A percentile compares a stretch with the other conserved stretches of the same genome.
Conservation (phyloP, 306 rosid species). For the Abrus precatorius region DNA sequence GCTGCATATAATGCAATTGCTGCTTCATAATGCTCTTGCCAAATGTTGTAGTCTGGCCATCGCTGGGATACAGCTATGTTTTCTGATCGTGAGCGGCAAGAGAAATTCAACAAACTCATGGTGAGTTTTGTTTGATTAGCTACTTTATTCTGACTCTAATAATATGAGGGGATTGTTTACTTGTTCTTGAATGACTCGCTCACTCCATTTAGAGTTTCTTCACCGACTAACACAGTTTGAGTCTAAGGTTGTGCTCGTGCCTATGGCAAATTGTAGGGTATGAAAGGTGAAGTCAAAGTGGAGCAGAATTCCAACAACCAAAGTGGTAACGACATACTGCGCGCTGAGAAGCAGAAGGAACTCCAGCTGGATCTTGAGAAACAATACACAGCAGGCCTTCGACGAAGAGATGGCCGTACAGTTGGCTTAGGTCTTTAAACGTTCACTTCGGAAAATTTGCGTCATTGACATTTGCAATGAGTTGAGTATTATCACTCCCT, state of each 20-base stretch:
- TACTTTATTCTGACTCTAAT: constrained; percentile 29
- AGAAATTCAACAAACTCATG: constrained; percentile 99
- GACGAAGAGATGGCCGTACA: constrained; percentile 98
- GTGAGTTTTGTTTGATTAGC: constrained; percentile 56
- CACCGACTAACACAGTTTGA: constrained; percentile 96
- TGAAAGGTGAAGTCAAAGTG: constrained; percentile 77
- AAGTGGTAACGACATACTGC: constrained; percentile 56
- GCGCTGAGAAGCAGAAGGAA: constrained; percentile 86
- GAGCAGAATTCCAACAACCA: constrained; percentile 64
- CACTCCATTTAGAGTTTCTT: constrained; percentile 54
- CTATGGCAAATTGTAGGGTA: constrained; percentile 99
- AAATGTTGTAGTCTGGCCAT: constrained; percentile 73
- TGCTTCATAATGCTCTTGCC: constrained; percentile 41
- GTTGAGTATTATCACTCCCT: constrained; percentile 35
- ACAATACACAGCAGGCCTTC: constrained; percentile 96
- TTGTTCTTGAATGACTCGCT: constrained; percentile 61
- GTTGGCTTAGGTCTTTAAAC: constrained; percentile 92
- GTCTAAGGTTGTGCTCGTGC: constrained; percentile 99
- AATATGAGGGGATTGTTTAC: constrained; percentile 36
- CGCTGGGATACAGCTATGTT: constrained; percentile 84
- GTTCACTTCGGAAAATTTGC: constrained; percentile 3
- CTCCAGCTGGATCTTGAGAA: constrained; percentile 94
- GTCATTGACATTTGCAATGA: constrained; percentile 35
- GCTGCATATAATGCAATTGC: constrained; percentile 43
- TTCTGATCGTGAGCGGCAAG: constrained; percentile 89